Evolutionary conservation across 2,329 filamentous ascomycete genomes (phyloP).

Genomic region (Ophiocordyceps sinensis): DNA sequence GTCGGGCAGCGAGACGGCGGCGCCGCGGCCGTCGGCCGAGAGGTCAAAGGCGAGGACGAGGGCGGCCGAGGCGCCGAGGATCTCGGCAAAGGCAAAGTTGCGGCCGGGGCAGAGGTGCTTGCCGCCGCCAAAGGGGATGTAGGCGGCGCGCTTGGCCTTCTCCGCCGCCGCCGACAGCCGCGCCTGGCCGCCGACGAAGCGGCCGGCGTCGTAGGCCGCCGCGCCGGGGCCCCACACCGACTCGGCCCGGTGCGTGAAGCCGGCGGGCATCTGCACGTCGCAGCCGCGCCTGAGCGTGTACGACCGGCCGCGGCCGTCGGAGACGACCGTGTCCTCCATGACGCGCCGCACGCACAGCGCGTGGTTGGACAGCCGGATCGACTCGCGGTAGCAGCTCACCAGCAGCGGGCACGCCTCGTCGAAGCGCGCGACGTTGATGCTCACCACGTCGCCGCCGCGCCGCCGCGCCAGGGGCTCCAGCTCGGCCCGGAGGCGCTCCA

Average conservation of each 20-base stretch:
- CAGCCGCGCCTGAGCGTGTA: constrained; percentile 12
- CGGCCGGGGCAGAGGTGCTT: constrained; percentile 17
- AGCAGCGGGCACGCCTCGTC: constrained; percentile 24
- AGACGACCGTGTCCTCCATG: constrained; percentile 20
- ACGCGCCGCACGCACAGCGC: constrained; percentile 23
- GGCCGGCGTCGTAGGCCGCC: constrained; percentile 7
- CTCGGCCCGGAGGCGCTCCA: constrained; percentile 15
- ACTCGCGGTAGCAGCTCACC: constrained; percentile 27
- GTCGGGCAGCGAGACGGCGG: not conserved
- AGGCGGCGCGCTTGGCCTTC: constrained; percentile 9
- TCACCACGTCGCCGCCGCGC: constrained; percentile 2
- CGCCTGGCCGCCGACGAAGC: constrained; percentile 6
- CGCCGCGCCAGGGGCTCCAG: constrained; percentile 5
- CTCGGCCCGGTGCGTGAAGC: constrained; percentile 7
- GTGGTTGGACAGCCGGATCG: constrained; percentile 23
- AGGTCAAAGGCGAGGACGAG: constrained; percentile 1
- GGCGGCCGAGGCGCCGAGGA: constrained; percentile 5
- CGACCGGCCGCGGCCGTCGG: constrained; percentile 8
- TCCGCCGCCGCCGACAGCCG: constrained; percentile 5
- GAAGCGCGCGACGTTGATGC: constrained; percentile 18
- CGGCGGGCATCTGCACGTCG: constrained; percentile 10
- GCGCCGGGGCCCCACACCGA: constrained; percentile 10
- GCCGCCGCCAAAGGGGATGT: constrained; percentile 18
- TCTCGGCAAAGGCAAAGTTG: constrained; percentile 17
- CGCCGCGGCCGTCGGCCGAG: not conserved